Evolutionary conservation across 2,329 filamentous ascomycete genomes (phyloP), one percentile per base, ranked within the genome.

Genomic region (Bertia moriformis): DNA sequence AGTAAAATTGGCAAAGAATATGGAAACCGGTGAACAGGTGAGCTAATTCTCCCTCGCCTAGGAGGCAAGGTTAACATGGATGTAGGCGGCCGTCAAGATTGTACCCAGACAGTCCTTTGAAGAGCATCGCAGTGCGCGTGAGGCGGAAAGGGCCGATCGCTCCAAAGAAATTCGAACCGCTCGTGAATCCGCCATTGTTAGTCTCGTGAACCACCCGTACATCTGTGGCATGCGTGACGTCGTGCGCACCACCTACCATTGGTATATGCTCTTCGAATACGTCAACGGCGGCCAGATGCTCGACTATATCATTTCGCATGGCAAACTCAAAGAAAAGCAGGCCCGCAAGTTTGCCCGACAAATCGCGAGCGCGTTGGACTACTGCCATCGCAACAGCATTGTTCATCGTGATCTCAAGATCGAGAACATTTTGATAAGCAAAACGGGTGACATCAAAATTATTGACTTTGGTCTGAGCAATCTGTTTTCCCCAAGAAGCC

Each of bases 201-300:
- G 85, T 18, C 75, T 98, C 37, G 73, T 95, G 41, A 86, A 87
- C 53, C 91, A 96, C 52, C 91, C 89, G 13, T 93, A 94, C 54
- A 93, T 98, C 42, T 96, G 91, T 57, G 87, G 84, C 42, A 83
- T 98, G 71, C 78, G 87, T 47, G 91, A 98, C 61, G 87, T 95
- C 18, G 83, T 96, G 41, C 81, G 88, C 42, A 96, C 91, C 38
- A 89, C 91, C 52, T 91, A 95, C 57, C 91, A 98, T 60, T 98
- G 91, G 91, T 98, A 98, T 61, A 98, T 98, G 91, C 77, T 98
- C 39, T 98, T 94, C 54, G 91, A 98, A 63, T 95, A 91, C 58
- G 91, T 98, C 59, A 95, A 98, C 54, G 91, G 91, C 37, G 91
- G 91, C 14, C 91, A 98, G 62, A 96, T 98, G 91, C 77, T 98